A percentile compares a stretch with the other conserved stretches of the same genome.
Evolutionary conservation across 441 rosid species (phyloP).

Genomic region (Pelargonium australe): DNA sequence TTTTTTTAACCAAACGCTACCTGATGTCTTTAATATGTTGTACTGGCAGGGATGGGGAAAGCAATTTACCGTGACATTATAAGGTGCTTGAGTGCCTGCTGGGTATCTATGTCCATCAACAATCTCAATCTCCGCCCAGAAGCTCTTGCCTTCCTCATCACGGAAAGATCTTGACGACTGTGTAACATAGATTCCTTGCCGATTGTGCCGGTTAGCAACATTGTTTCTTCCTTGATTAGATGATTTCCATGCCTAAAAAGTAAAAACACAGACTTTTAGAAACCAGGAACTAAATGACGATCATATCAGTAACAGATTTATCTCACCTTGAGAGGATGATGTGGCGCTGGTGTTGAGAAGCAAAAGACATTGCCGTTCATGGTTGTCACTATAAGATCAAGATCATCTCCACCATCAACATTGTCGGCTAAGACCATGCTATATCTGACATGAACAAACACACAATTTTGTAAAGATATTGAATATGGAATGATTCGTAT

Average conservation of each 20-base stretch:
- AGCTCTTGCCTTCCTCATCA: constrained; percentile 96
- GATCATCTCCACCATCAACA: constrained; percentile 99
- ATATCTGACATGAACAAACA: constrained; percentile 47
- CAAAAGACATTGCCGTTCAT: constrained; percentile 99
- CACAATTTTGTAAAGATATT: constrained; percentile 13
- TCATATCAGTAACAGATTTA: constrained; percentile 16
- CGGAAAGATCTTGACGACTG: constrained; percentile 89
- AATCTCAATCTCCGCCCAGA: constrained; percentile 95
- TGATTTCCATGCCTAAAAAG: constrained; percentile 88
- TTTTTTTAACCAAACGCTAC: no score
- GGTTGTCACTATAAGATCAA: constrained; percentile 92
- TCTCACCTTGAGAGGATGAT: constrained; percentile 94
- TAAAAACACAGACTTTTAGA: constrained; percentile 12
- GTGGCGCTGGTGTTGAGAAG: constrained; percentile 92
- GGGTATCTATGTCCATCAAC: constrained; percentile 81
- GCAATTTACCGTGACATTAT: constrained; percentile 81
- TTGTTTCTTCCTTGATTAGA: constrained; percentile 90
- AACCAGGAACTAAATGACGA: constrained; percentile 7
- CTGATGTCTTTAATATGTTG: no score
- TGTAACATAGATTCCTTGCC: constrained; percentile 75
- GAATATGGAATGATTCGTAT: background rate
- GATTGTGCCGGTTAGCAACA: constrained; percentile 55
- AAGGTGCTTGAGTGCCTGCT: constrained; percentile 86
- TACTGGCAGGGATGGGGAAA: background rate
- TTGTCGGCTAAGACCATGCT: constrained; percentile 98